Conservation (phyloP, 2,329 filamentous ascomycete species). For the Tolypocladium capitatum region DNA sequence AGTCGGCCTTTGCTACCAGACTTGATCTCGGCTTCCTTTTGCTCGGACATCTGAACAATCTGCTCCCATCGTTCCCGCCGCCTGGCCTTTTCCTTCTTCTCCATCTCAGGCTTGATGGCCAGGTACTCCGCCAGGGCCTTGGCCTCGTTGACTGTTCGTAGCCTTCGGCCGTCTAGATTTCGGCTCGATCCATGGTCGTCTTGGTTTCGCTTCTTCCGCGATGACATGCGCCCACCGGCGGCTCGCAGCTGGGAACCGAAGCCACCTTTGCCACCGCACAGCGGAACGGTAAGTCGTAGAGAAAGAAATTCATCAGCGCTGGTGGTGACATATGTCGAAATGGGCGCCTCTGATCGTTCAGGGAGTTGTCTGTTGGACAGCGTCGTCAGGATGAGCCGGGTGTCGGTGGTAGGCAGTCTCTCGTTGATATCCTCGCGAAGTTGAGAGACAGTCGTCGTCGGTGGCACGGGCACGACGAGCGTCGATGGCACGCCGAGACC, state of each 20-base stretch:
- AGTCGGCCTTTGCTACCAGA: slow-evolving; percentile 58
- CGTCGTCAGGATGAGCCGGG: slow-evolving; percentile 67
- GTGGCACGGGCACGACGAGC: slow-evolving; percentile 58
- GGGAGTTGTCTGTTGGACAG: slow-evolving; percentile 60
- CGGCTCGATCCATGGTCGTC: slow-evolving; percentile 84
- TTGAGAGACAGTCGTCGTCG: slow-evolving; percentile 51
- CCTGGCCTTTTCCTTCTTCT: slow-evolving; percentile 81
- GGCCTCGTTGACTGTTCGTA: slow-evolving; percentile 88
- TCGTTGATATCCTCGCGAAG: slow-evolving; percentile 50
- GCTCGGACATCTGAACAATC: slow-evolving; percentile 73
- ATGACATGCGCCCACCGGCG: slow-evolving; percentile 95
- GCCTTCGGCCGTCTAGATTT: slow-evolving; percentile 78
- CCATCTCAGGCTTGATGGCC: slow-evolving; percentile 94
- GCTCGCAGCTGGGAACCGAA: slow-evolving; percentile 96
- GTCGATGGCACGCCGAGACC: slow-evolving; percentile 76
- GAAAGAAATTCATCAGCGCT: slow-evolving; percentile 58
- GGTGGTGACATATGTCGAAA: slow-evolving; percentile 48
- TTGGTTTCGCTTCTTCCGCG: slow-evolving; percentile 73
- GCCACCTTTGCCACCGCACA: slow-evolving; percentile 91
- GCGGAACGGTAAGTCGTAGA: slow-evolving; percentile 62
- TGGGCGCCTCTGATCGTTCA: slow-evolving; percentile 33
- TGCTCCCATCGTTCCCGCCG: slow-evolving; percentile 75
- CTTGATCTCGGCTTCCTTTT: slow-evolving; percentile 69
- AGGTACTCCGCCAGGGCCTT: slow-evolving; percentile 92
- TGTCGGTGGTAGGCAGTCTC: slow-evolving; percentile 43